Evolutionary conservation across 1,284 basidiomycete species (phyloP).

Genomic region (Pascua guehoae): DNA sequence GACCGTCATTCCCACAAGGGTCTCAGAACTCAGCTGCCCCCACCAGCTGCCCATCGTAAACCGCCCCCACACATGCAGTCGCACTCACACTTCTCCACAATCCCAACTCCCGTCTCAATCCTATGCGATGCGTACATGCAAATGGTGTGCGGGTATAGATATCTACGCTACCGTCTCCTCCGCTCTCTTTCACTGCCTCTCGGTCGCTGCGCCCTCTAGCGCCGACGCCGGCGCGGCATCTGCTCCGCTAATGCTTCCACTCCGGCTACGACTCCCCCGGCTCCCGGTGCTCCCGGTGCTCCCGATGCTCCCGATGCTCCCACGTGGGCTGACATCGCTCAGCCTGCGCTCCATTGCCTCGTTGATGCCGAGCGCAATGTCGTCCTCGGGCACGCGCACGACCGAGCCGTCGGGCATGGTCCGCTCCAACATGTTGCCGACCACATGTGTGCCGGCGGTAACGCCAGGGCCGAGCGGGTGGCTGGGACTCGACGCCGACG

Average conservation of each 20-base stretch:
- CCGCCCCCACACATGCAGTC: too few relatives aligned
- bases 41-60: too few relatives aligned
- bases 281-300: not conserved
- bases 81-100: too few relatives aligned
- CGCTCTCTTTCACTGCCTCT: not conserved
- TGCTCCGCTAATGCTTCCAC: not conserved
- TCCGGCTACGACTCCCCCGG: not conserved
- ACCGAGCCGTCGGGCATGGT: conserved; percentile 33
- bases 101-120: too few relatives aligned
- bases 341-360: conserved; percentile 24
- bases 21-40: too few relatives aligned
- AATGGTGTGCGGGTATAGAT: too few relatives aligned
- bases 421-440: conserved; percentile 39
- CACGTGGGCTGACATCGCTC: not conserved
- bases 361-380: conserved; percentile 41
- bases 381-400: conserved; percentile 45
- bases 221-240: too few relatives aligned
- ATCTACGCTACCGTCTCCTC: not conserved
- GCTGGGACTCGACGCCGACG: conserved; percentile 15
- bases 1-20: too few relatives aligned
- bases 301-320: not conserved
- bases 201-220: not conserved
- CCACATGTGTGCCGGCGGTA: conserved; percentile 32
- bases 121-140: too few relatives aligned
- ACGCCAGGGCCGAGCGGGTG: conserved; percentile 48